Conservation (phyloP, 441 rosid species). For the Jatropha multifida region DNA sequence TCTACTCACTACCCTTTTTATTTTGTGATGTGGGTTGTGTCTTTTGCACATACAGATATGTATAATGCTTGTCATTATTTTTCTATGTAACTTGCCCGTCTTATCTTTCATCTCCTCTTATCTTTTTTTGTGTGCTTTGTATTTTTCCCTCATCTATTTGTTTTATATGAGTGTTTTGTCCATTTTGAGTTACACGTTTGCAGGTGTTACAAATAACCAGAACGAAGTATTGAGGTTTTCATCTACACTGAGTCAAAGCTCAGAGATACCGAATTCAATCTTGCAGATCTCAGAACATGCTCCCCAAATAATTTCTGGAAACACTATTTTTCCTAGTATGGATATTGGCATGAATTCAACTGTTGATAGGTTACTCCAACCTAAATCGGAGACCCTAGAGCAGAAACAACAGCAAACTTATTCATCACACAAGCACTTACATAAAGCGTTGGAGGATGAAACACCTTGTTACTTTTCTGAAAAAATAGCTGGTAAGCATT, state of each 20-base stretch:
- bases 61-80: background rate
- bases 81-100: background rate
- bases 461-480: conserved; percentile 6
- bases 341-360: conserved; percentile 12
- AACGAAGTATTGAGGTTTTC: conserved; percentile 8
- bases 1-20: background rate
- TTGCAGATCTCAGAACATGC: conserved; percentile 18
- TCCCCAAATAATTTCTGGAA: conserved; percentile 11
- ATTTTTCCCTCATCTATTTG: background rate
- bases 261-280: conserved; percentile 18
- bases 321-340: conserved; percentile 14
- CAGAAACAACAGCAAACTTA: conserved; percentile 18
- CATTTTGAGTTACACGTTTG: conserved; percentile 7
- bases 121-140: background rate
- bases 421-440: conserved; percentile 16
- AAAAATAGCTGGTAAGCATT: conserved; percentile 10
- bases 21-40: background rate
- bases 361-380: conserved; percentile 15
- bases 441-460: conserved; percentile 18
- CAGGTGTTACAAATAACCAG: conserved; percentile 18
- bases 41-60: background rate
- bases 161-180: background rate
- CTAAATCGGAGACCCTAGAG: conserved; percentile 17
- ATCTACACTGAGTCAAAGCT: conserved; percentile 13
- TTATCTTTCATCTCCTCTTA: background rate